A percentile compares a stretch with the other conserved stretches of the same genome.
Evolutionary conservation across 352 stramenopile species (phyloP).

Genomic region (Achlya hypogyna): DNA sequence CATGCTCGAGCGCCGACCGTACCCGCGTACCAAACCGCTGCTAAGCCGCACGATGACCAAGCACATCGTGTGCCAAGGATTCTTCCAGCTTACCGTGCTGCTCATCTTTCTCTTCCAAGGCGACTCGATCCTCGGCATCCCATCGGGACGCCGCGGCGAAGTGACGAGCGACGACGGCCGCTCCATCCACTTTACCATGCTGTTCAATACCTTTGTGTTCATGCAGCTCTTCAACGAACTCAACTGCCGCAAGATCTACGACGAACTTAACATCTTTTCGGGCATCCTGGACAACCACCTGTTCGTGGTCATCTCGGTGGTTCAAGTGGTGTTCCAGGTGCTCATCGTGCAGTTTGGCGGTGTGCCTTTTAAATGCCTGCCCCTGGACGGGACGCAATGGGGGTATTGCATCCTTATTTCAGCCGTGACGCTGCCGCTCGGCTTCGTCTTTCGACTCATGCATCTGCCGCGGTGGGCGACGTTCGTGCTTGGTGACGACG

Average conservation of each 20-base stretch:
- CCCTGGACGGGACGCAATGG: conserved; percentile 23
- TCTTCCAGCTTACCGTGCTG: conserved; percentile 88
- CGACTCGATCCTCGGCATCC: conserved; percentile 39
- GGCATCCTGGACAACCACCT: conserved; percentile 86
- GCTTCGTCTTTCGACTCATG: conserved; percentile 38
- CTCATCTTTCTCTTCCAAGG: conserved; percentile 79
- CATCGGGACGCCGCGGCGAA: conserved; percentile 38
- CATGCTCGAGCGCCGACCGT: conserved; percentile 89
- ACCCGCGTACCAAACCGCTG: conserved; percentile 87
- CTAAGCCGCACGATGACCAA: conserved; percentile 92
- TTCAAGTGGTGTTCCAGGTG: conserved; percentile 78
- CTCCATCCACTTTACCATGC: conserved; percentile 89
- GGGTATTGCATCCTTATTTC: conserved; percentile 25
- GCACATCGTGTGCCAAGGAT: conserved; percentile 90
- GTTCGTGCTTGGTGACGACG: not conserved
- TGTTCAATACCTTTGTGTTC: conserved; percentile 98
- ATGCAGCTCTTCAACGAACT: conserved; percentile 91
- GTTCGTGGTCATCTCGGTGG: conserved; percentile 70
- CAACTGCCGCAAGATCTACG: conserved; percentile 74
- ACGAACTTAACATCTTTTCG: conserved; percentile 88
- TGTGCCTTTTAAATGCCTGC: conserved; percentile 22
- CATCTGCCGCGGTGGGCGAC: not conserved
- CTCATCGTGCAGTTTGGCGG: conserved; percentile 87
- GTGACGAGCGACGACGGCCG: conserved; percentile 26
- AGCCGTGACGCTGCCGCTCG: conserved; percentile 35